A percentile compares a stretch with the other conserved stretches of the same genome.
Conservation (phyloP, 352 stramenopile species). For the Pythium coloratum region DNA sequence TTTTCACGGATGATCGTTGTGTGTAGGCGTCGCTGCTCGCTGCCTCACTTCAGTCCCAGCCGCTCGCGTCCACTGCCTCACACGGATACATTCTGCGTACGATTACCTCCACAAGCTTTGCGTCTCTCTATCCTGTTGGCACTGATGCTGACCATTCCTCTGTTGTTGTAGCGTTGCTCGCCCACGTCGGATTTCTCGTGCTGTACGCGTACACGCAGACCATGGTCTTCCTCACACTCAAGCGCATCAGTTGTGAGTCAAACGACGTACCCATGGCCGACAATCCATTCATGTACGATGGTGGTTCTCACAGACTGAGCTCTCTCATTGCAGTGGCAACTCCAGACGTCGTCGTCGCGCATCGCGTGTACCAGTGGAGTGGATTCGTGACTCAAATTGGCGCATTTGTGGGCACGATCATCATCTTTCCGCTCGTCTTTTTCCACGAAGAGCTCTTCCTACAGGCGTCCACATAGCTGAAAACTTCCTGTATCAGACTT, state of each 20-base stretch:
- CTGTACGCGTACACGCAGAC: constrained; percentile 72
- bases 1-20: neutral
- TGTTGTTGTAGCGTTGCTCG: constrained; percentile 33
- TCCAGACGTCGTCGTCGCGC: constrained; percentile 27
- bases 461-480: neutral
- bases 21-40: constrained; percentile 40
- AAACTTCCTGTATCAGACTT: neutral
- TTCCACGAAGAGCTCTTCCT: constrained; percentile 54
- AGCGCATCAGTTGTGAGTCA: constrained; percentile 43
- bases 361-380: constrained; percentile 69
- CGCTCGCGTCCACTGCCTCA: constrained; percentile 37
- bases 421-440: constrained; percentile 71
- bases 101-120: constrained; percentile 5
- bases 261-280: too few species aligned
- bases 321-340: neutral
- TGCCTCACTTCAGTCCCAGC: constrained; percentile 43
- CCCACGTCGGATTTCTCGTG: constrained; percentile 56
- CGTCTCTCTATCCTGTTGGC: neutral
- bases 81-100: constrained; percentile 58
- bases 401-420: constrained; percentile 51
- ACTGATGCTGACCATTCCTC: neutral
- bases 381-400: constrained; percentile 65
- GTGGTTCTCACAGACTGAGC: too few species aligned
- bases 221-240: constrained; percentile 72
- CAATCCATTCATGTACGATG: too few species aligned